Percentiles rank a stretch among this genome's conserved stretches.
phyloP scores from a whole-genome alignment of 2,329 filamentous ascomycete species.

The Lasiodiplodia theobromae region DNA sequence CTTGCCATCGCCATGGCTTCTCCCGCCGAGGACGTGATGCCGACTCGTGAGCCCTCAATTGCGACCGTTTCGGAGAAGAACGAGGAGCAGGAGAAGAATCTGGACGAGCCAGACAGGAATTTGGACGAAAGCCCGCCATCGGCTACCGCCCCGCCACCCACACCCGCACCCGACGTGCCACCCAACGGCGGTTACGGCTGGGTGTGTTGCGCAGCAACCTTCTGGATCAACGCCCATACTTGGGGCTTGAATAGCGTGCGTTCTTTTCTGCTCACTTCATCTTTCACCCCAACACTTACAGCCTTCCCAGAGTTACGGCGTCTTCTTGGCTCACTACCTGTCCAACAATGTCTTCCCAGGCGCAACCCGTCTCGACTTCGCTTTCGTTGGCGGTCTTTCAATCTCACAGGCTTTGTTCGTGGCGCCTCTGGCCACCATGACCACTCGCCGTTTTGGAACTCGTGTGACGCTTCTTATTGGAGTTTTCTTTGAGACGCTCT shows the following conservation, averaged over 20 bases:
- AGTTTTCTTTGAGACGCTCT: conserved; percentile 67
- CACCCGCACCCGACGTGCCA: conserved; percentile 38
- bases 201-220: conserved; percentile 58
- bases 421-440: conserved; percentile 71
- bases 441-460: conserved; percentile 68
- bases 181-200: conserved; percentile 70
- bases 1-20: not conserved
- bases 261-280: not conserved
- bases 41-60: conserved; percentile 3
- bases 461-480: conserved; percentile 70
- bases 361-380: conserved; percentile 71
- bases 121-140: not conserved
- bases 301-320: conserved; percentile 66
- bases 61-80: conserved; percentile 10
- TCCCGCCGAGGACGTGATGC: not conserved
- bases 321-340: conserved; percentile 80
- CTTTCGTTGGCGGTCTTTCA: conserved; percentile 77
- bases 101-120: conserved; percentile 17
- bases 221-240: conserved; percentile 56
- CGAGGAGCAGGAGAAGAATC: conserved; percentile 6
- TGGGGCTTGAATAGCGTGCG: conserved; percentile 55
- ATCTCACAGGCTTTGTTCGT: conserved; percentile 71
- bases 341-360: conserved; percentile 67
- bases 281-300: not conserved
- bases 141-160: not conserved